Conservation (phyloP, 257 asterid species). For the Solanum corneliomulleri region DNA sequence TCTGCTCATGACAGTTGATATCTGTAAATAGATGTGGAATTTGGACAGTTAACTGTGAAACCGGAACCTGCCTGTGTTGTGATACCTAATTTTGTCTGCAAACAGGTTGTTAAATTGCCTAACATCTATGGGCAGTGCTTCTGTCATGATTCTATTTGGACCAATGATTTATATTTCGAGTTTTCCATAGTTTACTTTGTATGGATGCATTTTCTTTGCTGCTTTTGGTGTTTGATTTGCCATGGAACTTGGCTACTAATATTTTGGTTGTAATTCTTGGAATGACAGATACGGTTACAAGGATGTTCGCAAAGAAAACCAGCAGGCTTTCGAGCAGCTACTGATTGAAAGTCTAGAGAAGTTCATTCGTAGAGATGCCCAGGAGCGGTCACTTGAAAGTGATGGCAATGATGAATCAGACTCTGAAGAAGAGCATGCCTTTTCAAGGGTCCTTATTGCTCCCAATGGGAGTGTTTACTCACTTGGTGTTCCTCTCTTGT, state of each 20-base stretch:
- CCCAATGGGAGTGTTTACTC: conserved; percentile 91
- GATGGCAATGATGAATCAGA: conserved; percentile 54
- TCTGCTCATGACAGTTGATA: not conserved
- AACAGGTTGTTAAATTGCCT: not conserved
- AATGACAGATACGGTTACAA: conserved; percentile 86
- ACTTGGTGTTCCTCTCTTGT: conserved; percentile 77
- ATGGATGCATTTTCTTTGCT: not conserved
- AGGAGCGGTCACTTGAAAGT: conserved; percentile 88
- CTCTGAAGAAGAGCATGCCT: conserved; percentile 40
- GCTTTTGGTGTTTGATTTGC: not conserved
- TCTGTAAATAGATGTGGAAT: not conserved
- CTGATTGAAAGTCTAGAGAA: conserved; percentile 86
- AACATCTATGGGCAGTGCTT: not conserved
- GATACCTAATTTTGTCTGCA: not conserved
- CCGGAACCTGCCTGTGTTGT: not conserved
- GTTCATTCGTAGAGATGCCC: conserved; percentile 90
- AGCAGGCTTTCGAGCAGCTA: conserved; percentile 85
- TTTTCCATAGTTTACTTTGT: not conserved
- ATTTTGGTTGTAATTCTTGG: not conserved
- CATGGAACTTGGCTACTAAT: not conserved
- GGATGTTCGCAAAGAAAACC: conserved; percentile 87
- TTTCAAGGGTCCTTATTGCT: conserved; percentile 66
- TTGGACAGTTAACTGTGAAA: not conserved
- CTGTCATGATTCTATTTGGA: not conserved
- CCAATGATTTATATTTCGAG: not conserved